Evolutionary conservation across 2,329 filamentous ascomycete genomes (phyloP).

Genomic region (Phyllosticta citrichinensis): DNA sequence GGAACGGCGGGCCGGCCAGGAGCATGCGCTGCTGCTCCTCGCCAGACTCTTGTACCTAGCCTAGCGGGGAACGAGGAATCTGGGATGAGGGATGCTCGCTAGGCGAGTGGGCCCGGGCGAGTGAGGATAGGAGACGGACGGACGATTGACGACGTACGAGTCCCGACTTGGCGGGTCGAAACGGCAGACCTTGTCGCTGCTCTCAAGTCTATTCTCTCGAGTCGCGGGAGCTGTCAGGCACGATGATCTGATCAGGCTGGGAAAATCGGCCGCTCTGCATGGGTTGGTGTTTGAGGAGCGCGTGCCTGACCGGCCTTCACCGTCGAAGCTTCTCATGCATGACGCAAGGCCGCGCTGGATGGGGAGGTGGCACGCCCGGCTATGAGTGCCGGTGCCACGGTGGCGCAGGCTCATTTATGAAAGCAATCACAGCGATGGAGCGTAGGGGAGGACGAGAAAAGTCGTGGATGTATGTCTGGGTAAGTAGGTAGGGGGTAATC

Average conservation of each 20-base stretch:
- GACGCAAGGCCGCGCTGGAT: neutral
- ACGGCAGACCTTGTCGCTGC: neutral
- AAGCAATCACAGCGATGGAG: neutral
- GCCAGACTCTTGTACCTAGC: no score
- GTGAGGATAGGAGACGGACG: neutral
- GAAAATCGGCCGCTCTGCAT: neutral
- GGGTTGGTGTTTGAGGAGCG: neutral
- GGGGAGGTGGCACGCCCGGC: neutral
- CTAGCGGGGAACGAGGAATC: neutral
- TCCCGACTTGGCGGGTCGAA: neutral
- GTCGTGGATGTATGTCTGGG: neutral
- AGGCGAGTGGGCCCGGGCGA: neutral
- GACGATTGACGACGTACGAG: no score
- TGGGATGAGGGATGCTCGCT: neutral
- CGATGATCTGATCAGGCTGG: neutral
- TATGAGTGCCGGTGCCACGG: neutral
- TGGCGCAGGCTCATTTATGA: neutral
- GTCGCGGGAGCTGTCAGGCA: neutral
- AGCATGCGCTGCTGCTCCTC: neutral
- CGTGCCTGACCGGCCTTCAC: neutral
- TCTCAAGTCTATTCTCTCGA: neutral
- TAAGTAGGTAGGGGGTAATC: neutral
- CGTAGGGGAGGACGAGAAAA: neutral
- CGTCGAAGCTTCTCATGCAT: neutral
- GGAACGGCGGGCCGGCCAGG: neutral